These are phyloP conservation scores for Basidiobolus meristosporus DNA, from an alignment of 371 early-diverging fungal genomes.

Conservation along the genomic window DNA sequence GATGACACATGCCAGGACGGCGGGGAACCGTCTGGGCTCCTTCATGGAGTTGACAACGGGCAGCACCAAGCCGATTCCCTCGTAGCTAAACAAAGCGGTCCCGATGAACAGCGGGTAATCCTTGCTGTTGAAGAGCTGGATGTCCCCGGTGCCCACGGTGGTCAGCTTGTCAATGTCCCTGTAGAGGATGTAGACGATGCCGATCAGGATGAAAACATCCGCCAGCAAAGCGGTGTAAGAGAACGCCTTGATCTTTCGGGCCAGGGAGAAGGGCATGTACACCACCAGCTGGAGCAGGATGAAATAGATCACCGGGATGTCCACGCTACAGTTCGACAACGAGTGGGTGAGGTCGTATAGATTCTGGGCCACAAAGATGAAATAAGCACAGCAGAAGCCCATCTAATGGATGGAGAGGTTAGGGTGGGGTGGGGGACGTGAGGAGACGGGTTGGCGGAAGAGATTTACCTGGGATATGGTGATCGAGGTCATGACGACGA, in stretches of 20 bases:
- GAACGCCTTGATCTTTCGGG: slow-evolving; percentile 71
- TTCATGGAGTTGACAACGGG: slow-evolving; percentile 33
- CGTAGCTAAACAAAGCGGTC: slow-evolving; percentile 59
- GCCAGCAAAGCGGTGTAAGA: slow-evolving; percentile 66
- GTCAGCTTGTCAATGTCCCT: slow-evolving; percentile 47
- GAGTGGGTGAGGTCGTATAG: slow-evolving; percentile 40
- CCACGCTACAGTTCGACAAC: slow-evolving; percentile 25
- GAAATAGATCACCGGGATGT: slow-evolving; percentile 11
- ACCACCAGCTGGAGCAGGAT: slow-evolving; percentile 18
- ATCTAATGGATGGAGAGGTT: too few relatives aligned
- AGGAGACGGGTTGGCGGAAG: too few relatives aligned
- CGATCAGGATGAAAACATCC: slow-evolving; percentile 67
- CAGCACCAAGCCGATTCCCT: slow-evolving; percentile 49
- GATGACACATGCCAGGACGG: slow-evolving; percentile 31
- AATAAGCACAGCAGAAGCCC: slow-evolving; percentile 78
- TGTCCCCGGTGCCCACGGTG: slow-evolving; percentile 24
- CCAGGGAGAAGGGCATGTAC: slow-evolving; percentile 63
- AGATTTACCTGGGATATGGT: slow-evolving; percentile 76
- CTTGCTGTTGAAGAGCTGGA: slow-evolving; percentile 24
- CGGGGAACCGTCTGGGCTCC: slow-evolving; percentile 28
- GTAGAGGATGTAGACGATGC: slow-evolving; percentile 61
- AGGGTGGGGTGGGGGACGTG: too few relatives aligned
- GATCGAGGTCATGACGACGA: slow-evolving; percentile 60
- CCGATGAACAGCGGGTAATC: slow-evolving; percentile 51
- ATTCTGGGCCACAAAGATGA: slow-evolving; percentile 70